Conservation (phyloP, 495 filamentous ascomycete species). For the Aspergillus ellipticus region DNA sequence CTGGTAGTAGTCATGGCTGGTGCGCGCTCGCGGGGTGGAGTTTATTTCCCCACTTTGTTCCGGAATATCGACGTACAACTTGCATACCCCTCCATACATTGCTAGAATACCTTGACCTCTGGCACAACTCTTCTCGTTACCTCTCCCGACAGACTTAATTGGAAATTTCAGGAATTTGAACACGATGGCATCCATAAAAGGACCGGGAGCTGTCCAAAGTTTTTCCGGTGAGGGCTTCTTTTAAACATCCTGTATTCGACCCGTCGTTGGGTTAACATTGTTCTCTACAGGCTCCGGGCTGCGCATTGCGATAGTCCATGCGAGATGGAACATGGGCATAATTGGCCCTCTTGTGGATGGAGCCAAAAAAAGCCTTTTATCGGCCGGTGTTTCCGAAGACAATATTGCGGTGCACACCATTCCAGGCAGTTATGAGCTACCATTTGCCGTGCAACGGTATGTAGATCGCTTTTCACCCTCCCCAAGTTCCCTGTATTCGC, state of each 20-base stretch:
- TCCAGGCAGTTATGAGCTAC: conserved; percentile 91
- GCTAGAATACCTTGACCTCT: background rate
- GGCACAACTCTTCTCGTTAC: background rate
- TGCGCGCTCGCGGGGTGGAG: background rate
- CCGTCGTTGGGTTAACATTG: background rate
- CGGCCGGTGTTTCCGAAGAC: conserved; percentile 74
- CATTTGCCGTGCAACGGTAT: conserved; percentile 79
- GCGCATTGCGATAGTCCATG: conserved; percentile 91
- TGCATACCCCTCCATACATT: background rate
- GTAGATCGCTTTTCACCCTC: conserved; percentile 5
- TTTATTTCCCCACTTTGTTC: background rate
- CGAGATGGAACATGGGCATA: conserved; percentile 81
- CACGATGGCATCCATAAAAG: conserved; percentile 52
- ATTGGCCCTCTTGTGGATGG: conserved; percentile 79
- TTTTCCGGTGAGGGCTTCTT: conserved; percentile 43
- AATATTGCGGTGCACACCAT: conserved; percentile 89
- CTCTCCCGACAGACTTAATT: background rate
- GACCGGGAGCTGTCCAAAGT: conserved; percentile 51
- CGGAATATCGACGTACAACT: background rate
- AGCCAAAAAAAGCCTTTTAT: conserved; percentile 55
- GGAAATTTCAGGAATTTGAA: background rate
- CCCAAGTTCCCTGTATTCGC: background rate
- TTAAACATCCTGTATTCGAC: background rate
- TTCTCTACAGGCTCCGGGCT: conserved; percentile 63
- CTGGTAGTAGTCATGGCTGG: background rate